Percentiles rank a stretch among this genome's conserved stretches.
These are phyloP conservation scores for Hanseniaspora vineae DNA, from an alignment of 805 yeast genomes.

Conservation along the genomic window DNA sequence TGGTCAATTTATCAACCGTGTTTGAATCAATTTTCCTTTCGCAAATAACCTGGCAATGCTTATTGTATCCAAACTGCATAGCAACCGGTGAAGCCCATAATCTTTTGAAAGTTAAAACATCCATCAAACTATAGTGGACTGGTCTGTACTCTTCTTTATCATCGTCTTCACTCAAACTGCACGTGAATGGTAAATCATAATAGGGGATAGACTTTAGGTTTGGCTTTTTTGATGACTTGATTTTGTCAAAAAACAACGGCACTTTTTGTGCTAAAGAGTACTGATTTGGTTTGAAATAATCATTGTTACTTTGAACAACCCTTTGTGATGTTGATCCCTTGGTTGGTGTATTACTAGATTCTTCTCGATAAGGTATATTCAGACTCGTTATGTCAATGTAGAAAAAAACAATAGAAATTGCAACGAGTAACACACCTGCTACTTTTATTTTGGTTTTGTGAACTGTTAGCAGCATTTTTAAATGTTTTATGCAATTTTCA, in stretches of 20 bases:
- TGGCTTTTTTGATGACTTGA: conserved; percentile 49
- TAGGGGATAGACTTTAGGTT: conserved; percentile 55
- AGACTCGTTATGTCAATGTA: no score
- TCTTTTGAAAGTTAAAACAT: conserved; percentile 69
- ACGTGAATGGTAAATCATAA: conserved; percentile 66
- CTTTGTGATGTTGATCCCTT: not conserved
- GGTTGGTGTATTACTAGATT: not conserved
- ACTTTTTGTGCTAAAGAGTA: conserved; percentile 45
- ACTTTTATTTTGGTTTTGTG: no score
- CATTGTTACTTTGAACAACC: no score
- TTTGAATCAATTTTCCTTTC: conserved; percentile 42
- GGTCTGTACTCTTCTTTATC: conserved; percentile 28
- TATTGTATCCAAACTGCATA: conserved; percentile 51
- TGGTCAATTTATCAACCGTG: conserved; percentile 43
- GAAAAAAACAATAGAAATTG: no score
- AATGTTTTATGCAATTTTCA: no score
- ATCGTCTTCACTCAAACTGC: conserved; percentile 47
- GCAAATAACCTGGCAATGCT: conserved; percentile 55
- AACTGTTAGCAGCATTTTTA: no score
- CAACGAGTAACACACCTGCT: no score
- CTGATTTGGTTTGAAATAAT: conserved; percentile 18
- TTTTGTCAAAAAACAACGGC: conserved; percentile 60
- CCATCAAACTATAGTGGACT: conserved; percentile 57
- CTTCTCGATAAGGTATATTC: no score
- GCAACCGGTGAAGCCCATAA: conserved; percentile 62